These are phyloP conservation scores for Aspergillus cristatus DNA, from an alignment of 495 filamentous ascomycete genomes.

Conservation along the genomic window DNA sequence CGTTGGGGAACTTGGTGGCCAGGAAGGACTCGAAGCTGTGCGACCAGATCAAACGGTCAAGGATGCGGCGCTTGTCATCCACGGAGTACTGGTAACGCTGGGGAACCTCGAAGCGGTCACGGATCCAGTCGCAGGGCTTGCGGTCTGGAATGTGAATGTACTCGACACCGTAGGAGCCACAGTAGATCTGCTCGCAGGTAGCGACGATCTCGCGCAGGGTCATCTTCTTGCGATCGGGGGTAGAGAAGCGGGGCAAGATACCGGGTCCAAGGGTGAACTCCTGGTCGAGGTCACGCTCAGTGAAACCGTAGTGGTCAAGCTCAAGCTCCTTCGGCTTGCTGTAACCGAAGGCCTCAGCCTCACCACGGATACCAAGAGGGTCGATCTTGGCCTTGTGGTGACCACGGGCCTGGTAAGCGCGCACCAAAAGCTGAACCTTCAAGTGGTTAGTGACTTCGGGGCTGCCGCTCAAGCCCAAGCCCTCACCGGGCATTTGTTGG, in stretches of 20 bases:
- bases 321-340: conserved; percentile 86
- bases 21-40: conserved; percentile 93
- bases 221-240: conserved; percentile 85
- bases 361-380: conserved; percentile 83
- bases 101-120: conserved; percentile 88
- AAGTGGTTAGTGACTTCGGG: conserved; percentile 90
- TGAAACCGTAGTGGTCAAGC: conserved; percentile 88
- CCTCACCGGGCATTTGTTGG: conserved; percentile 59
- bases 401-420: conserved; percentile 94
- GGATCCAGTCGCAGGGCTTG: conserved; percentile 96
- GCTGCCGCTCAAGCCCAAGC: conserved; percentile 57
- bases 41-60: conserved; percentile 96
- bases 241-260: conserved; percentile 89
- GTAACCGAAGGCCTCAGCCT: conserved; percentile 79
- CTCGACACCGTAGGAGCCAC: conserved; percentile 90
- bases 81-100: conserved; percentile 90
- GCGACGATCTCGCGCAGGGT: conserved; percentile 87
- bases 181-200: conserved; percentile 92
- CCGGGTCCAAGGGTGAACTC: conserved; percentile 90
- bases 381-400: conserved; percentile 98
- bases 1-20: conserved; percentile 96
- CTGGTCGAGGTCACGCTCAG: conserved; percentile 85
- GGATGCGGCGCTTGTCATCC: conserved; percentile 93
- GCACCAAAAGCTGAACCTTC: conserved; percentile 93
- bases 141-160: conserved; percentile 98